phyloP scores from a whole-genome alignment of 805 yeast genomes.

The Metschnikowia kofuensis region DNA sequence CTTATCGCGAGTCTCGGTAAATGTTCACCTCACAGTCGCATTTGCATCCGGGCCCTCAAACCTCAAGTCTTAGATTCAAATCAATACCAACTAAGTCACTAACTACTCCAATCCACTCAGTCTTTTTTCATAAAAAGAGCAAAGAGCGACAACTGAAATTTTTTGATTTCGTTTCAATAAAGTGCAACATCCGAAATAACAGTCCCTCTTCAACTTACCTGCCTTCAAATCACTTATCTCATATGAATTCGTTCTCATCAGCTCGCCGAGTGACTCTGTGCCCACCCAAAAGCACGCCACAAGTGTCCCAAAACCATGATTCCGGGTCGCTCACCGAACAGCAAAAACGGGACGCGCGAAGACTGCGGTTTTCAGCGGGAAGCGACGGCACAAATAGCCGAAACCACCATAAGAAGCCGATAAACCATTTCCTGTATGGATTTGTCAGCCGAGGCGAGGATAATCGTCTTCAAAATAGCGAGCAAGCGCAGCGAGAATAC shows the following conservation, averaged over 20 bases:
- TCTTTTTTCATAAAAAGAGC: too few species aligned
- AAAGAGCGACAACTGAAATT: too few species aligned
- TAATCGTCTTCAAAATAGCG: slow-evolving; percentile 43
- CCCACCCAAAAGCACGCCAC: slow-evolving; percentile 18
- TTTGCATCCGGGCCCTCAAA: too few species aligned
- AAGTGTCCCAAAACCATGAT: background rate
- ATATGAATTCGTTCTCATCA: background rate
- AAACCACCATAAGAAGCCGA: background rate
- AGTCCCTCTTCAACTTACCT: too few species aligned
- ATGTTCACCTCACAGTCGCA: too few species aligned
- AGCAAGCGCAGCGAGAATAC: slow-evolving; percentile 37
- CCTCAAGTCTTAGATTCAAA: too few species aligned
- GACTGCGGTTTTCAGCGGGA: slow-evolving; percentile 11
- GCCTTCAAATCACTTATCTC: too few species aligned
- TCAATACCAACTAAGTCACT: too few species aligned
- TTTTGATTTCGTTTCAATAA: too few species aligned
- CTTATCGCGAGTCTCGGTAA: too few species aligned
- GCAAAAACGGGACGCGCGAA: slow-evolving; percentile 5
- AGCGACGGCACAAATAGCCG: background rate
- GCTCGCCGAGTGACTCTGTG: background rate
- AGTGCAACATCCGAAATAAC: too few species aligned
- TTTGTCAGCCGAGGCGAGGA: slow-evolving; percentile 62
- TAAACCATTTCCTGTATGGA: slow-evolving; percentile 36
- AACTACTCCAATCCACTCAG: too few species aligned
- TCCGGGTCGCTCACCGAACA: background rate